Conservation (phyloP, 495 filamentous ascomycete species). For the Astrothelium macrocarpum region DNA sequence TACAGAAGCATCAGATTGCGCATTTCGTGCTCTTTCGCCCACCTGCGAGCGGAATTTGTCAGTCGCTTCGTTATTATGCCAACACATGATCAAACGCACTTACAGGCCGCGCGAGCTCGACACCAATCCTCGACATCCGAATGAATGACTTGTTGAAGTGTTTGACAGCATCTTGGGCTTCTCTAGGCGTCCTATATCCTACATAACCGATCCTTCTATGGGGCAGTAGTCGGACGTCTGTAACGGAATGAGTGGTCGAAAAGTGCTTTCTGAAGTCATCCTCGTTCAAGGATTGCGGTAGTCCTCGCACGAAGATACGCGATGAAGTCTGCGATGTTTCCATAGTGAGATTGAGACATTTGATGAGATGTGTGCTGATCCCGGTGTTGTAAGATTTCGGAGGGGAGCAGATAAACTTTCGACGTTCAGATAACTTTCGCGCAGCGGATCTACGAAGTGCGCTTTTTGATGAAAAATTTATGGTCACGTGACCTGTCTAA, state of each 20-base stretch:
- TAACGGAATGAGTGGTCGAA: slow-evolving; percentile 61
- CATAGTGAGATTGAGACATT: background rate
- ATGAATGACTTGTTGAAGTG: slow-evolving; percentile 95
- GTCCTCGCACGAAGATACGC: slow-evolving; percentile 81
- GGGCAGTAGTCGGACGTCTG: slow-evolving; percentile 83
- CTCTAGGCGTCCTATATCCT: slow-evolving; percentile 76
- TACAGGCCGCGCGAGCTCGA: slow-evolving; percentile 74
- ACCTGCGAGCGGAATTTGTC: background rate
- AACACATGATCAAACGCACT: background rate
- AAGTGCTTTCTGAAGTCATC: slow-evolving; percentile 82
- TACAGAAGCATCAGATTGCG: background rate
- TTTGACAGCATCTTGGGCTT: slow-evolving; percentile 70
- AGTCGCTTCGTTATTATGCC: background rate
- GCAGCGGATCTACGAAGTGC: no score
- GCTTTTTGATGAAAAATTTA: background rate
- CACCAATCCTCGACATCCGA: slow-evolving; percentile 88
- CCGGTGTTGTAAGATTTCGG: background rate
- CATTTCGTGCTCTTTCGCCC: background rate
- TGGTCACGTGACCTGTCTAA: background rate
- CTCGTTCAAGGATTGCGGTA: slow-evolving; percentile 66
- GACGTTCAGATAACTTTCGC: no score
- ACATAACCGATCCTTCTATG: slow-evolving; percentile 90
- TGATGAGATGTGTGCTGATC: background rate
- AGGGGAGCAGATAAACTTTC: no score
- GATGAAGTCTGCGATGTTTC: slow-evolving; percentile 46